Evolutionary conservation across 768 basidiomycete genomes (phyloP), one percentile per base, ranked within the genome.

Genomic region (Pholiota conissans): DNA sequence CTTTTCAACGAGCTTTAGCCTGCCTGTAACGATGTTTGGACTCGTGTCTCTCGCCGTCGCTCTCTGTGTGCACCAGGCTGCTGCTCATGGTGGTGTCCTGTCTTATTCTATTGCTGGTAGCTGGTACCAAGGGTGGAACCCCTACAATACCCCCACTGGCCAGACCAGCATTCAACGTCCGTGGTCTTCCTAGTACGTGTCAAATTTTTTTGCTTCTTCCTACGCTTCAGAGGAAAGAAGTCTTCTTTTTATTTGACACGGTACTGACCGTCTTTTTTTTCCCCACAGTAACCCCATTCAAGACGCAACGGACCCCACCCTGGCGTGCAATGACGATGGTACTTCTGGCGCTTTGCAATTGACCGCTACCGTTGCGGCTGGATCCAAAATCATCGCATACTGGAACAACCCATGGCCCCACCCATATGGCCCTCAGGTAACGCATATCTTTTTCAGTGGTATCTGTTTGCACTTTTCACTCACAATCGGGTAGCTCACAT

Each of bases 261-360:
- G 47, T 9, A 14, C 13, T 24, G 20, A 22, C 14, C 28, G 29
- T 30, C 13, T 46, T 49, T 22, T 14, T 7, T 13, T 22, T 32
- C 18, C 18, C 3, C 11, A 24, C 42, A 79, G 79, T 58, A 70
- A 80, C 61, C 79, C 79, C 2, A 80, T 80, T 56, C 64, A 59
- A 13, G 66, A 70, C 39, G 71, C 76, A 0, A 74, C 74, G 4
- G 71, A 66, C 34, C 57, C 77, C 1, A 75, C 71, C 1, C 58
- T 80, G n/a, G 73, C 77, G 3, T 80, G 79, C 64, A 80, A 80
- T 55, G 74, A 80, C 52, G 74, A 80, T 39, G 78, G 79, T 8
- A 68, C 67, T 5, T 70, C 76, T 3, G 69, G 71, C n/a, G 68
- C 75, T 20, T 63, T 70, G 30, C 79, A 80, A 57, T 65, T 78